These are phyloP conservation scores for Pythium rishiriense DNA, from an alignment of 352 stramenopile genomes.

Conservation along the genomic window DNA sequence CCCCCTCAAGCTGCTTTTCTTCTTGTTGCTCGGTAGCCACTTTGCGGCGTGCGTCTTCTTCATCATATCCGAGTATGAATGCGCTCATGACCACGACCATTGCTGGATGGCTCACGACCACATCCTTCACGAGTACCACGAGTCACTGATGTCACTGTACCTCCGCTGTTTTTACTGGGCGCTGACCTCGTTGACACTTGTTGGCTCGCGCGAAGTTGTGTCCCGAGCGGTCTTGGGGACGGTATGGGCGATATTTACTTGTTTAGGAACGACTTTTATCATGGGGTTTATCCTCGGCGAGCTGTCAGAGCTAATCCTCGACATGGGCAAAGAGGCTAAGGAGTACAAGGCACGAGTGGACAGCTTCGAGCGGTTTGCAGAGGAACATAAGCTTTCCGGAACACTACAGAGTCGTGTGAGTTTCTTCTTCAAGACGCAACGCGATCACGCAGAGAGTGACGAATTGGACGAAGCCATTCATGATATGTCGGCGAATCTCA, in stretches of 20 bases:
- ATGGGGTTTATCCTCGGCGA: constrained; percentile 76
- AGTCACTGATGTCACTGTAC: constrained; percentile 53
- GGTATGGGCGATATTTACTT: constrained; percentile 57
- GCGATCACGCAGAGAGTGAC: constrained; percentile 47
- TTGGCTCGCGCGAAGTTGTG: constrained; percentile 61
- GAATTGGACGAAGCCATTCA: constrained; percentile 52
- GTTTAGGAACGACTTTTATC: constrained; percentile 69
- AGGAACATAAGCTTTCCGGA: constrained; percentile 52
- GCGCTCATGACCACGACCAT: constrained; percentile 25
- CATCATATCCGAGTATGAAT: constrained; percentile 63
- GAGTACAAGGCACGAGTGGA: constrained; percentile 69
- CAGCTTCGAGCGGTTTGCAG: constrained; percentile 75
- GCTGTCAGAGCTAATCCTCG: constrained; percentile 72
- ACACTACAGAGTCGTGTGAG: constrained; percentile 48
- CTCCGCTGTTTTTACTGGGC: constrained; percentile 74
- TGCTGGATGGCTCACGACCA: constrained; percentile 70
- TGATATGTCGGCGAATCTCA: constrained; percentile 68
- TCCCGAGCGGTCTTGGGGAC: constrained; percentile 43
- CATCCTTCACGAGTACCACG: constrained; percentile 59
- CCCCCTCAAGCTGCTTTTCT: constrained; percentile 67
- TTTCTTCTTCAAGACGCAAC: constrained; percentile 65
- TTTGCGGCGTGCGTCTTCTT: constrained; percentile 74
- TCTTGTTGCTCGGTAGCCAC: constrained; percentile 62
- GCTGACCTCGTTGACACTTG: constrained; percentile 59
- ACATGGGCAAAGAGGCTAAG: constrained; percentile 72